Percentiles rank a stretch among this genome's conserved stretches.
Evolutionary conservation across 495 filamentous ascomycete species (phyloP).

Genomic region (Annulohypoxylon bovei): DNA sequence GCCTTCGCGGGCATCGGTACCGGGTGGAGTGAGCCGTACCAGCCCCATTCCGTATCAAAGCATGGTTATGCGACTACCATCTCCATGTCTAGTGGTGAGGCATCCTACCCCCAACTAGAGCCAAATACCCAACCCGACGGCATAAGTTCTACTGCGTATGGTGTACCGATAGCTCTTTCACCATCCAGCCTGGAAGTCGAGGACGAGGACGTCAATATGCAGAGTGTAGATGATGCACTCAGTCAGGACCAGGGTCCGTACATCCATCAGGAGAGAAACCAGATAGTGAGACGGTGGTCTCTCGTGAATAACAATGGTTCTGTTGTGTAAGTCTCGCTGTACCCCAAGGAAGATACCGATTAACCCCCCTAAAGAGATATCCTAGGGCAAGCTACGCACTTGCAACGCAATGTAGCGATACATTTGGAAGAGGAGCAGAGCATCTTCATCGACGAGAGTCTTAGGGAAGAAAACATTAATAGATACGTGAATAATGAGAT

Average conservation of each 20-base stretch:
- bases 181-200: neutral
- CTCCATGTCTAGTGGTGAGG: neutral
- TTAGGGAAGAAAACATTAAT: neutral
- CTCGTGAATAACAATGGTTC: slow-evolving; percentile 4
- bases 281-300: neutral
- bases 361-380: slow-evolving; percentile 8
- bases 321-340: slow-evolving; percentile 1
- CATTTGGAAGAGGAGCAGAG: neutral
- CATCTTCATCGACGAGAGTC: neutral
- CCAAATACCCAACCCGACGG: neutral
- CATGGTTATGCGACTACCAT: neutral
- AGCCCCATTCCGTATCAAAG: neutral
- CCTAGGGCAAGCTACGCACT: neutral
- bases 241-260: neutral
- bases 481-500: neutral
- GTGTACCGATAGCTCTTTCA: neutral
- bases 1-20: neutral
- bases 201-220: neutral
- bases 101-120: neutral
- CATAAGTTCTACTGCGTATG: neutral
- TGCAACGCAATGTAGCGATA: neutral
- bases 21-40: neutral
- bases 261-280: neutral
- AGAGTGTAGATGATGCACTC: neutral
- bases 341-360: neutral